phyloP scores from a whole-genome alignment of 1,284 basidiomycete species.

The Cryptococcus depauperatus region DNA sequence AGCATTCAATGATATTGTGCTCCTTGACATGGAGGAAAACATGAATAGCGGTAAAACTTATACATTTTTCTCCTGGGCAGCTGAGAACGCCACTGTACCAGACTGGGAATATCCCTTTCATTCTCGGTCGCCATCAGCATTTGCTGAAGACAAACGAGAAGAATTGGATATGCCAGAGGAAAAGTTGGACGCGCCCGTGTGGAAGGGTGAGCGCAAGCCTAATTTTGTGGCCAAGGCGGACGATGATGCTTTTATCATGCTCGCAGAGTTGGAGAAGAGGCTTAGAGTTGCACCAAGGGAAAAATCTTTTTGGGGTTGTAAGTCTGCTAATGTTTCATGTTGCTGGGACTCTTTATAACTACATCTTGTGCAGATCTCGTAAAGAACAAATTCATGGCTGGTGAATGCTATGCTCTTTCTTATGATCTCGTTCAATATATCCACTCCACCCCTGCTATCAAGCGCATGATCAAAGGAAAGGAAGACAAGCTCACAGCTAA shows the following conservation, averaged over 20 bases:
- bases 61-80: constrained; percentile 54
- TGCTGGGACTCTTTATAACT: background rate
- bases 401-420: constrained; percentile 86
- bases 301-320: constrained; percentile 82
- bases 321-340: constrained; percentile 25
- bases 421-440: constrained; percentile 86
- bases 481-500: constrained; percentile 90
- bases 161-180: no score
- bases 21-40: constrained; percentile 49
- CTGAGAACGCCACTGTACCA: constrained; percentile 84
- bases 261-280: constrained; percentile 81
- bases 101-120: constrained; percentile 27
- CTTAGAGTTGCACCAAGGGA: constrained; percentile 63
- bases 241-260: constrained; percentile 88
- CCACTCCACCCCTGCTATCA: constrained; percentile 62
- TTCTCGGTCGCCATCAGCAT: background rate
- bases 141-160: background rate
- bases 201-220: constrained; percentile 50
- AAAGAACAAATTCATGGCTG: constrained; percentile 91
- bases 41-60: constrained; percentile 50
- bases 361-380: constrained; percentile 56
- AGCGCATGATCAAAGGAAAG: constrained; percentile 64
- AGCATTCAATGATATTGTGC: constrained; percentile 59
- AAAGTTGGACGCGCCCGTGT: constrained; percentile 15
- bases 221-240: constrained; percentile 88